Conservation (phyloP, 805 yeast species). For the Tanozyma kutaoensis region DNA sequence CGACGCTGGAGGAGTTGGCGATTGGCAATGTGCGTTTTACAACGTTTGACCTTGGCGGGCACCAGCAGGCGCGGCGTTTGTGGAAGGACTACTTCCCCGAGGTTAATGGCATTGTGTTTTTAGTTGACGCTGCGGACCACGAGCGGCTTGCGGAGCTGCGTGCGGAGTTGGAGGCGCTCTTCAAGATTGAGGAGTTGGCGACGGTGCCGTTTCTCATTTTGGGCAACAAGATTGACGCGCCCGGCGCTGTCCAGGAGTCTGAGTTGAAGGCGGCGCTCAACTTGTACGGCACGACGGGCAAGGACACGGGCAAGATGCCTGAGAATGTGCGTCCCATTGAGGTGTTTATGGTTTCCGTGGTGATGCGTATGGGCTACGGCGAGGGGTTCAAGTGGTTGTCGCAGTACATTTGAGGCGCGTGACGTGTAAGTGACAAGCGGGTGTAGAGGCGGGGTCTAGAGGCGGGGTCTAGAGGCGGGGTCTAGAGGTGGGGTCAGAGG, state of each 20-base stretch:
- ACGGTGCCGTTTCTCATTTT: slow-evolving; percentile 85
- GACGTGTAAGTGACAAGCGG: too few species aligned
- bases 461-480: too few species aligned
- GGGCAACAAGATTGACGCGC: slow-evolving; percentile 94
- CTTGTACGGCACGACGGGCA: slow-evolving; percentile 82
- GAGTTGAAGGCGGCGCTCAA: slow-evolving; percentile 88
- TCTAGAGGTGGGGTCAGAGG: too few species aligned
- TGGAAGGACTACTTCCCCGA: slow-evolving; percentile 99
- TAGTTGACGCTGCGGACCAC: slow-evolving; percentile 95
- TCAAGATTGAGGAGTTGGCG: slow-evolving; percentile 82
- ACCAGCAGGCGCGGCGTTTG: slow-evolving; percentile 94
- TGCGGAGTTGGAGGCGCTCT: slow-evolving; percentile 86
- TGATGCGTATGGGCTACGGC: slow-evolving; percentile 97
- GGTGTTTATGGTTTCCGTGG: slow-evolving; percentile 94
- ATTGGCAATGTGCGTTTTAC: slow-evolving; percentile 95
- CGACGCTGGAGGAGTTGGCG: slow-evolving; percentile 95
- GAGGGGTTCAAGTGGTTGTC: too few species aligned
- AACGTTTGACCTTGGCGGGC: slow-evolving; percentile 98
- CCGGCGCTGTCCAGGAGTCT: slow-evolving; percentile 88
- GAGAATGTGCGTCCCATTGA: slow-evolving; percentile 84
- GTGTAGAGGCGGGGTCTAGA: too few species aligned
- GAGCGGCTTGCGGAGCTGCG: slow-evolving; percentile 91
- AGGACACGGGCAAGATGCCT: slow-evolving; percentile 49
- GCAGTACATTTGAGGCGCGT: slow-evolving; percentile 89
- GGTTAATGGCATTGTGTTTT: slow-evolving; percentile 91